Conservation (phyloP, 2,329 filamentous ascomycete species). For the Ascochyta fabae region DNA sequence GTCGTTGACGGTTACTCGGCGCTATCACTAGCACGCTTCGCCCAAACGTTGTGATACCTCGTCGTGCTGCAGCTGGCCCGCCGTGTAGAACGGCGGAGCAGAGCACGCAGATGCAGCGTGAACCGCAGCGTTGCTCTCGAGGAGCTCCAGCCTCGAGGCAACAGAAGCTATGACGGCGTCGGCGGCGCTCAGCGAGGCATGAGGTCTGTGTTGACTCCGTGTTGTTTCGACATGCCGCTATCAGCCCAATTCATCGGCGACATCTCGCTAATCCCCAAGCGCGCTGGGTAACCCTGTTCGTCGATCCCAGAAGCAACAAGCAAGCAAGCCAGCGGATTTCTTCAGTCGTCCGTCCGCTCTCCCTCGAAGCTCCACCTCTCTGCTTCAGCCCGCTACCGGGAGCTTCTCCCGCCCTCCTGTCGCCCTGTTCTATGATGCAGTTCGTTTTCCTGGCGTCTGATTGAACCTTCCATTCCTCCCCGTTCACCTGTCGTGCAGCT, state of each 20-base stretch:
- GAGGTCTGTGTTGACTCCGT: slow-evolving; percentile 39
- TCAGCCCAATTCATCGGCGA: slow-evolving; percentile 43
- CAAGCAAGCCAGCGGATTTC: slow-evolving; percentile 37
- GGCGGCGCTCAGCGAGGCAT: slow-evolving; percentile 33
- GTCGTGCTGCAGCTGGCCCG: slow-evolving; percentile 27
- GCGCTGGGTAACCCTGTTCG: slow-evolving; percentile 39
- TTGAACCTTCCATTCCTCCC: slow-evolving; percentile 29
- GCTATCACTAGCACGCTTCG: slow-evolving; percentile 26
- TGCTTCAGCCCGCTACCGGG: slow-evolving; percentile 35
- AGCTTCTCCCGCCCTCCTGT: slow-evolving; percentile 31
- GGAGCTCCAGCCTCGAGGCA: neutral
- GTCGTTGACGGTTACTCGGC: slow-evolving; percentile 34
- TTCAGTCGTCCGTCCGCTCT: slow-evolving; percentile 40
- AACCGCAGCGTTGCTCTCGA: slow-evolving; percentile 5
- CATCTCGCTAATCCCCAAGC: slow-evolving; percentile 41
- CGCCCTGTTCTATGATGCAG: slow-evolving; percentile 33
- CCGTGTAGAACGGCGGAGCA: slow-evolving; percentile 12
- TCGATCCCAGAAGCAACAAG: slow-evolving; percentile 42
- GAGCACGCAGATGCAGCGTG: slow-evolving; percentile 1
- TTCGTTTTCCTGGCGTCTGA: slow-evolving; percentile 24
- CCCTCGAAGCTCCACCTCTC: slow-evolving; percentile 38
- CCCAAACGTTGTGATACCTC: slow-evolving; percentile 30
- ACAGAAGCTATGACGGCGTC: slow-evolving; percentile 30
- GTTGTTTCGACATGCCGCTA: slow-evolving; percentile 42
- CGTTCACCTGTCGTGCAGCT: slow-evolving; percentile 28